These are phyloP conservation scores for Camelina sativa DNA, from an alignment of 345 rosid genomes.

Conservation along the genomic window DNA sequence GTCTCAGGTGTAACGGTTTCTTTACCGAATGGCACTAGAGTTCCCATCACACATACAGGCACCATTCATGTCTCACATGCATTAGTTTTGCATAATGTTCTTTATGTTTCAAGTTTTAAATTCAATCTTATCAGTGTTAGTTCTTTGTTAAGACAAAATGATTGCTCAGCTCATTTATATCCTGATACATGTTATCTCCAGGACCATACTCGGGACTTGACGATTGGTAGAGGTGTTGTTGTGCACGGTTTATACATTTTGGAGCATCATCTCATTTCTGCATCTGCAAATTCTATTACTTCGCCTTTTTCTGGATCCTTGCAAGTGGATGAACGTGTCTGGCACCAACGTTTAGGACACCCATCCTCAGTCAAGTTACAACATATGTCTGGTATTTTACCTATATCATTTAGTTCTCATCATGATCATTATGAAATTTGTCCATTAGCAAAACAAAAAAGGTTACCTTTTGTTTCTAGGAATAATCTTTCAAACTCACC, in stretches of 20 bases:
- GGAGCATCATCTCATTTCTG: background rate
- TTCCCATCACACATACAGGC: background rate
- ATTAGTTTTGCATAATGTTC: background rate
- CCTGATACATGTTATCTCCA: background rate
- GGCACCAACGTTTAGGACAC: background rate
- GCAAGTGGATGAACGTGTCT: background rate
- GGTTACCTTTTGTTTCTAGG: background rate
- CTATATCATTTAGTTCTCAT: background rate
- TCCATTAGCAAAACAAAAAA: background rate
- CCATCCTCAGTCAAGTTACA: background rate
- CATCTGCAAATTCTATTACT: background rate
- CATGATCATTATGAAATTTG: background rate
- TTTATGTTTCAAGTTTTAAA: background rate
- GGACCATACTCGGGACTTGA: background rate
- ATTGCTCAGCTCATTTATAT: background rate
- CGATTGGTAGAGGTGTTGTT: background rate
- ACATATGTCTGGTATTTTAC: background rate
- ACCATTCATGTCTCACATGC: background rate
- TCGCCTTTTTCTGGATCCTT: background rate
- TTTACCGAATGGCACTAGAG: background rate
- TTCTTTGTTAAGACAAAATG: background rate
- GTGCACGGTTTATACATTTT: background rate
- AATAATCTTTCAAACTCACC: too few relatives aligned
- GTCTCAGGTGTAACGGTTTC: background rate
- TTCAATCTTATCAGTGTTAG: background rate